phyloP scores from a whole-genome alignment of 768 basidiomycete genomes.

The Tulasnella sp. region DNA sequence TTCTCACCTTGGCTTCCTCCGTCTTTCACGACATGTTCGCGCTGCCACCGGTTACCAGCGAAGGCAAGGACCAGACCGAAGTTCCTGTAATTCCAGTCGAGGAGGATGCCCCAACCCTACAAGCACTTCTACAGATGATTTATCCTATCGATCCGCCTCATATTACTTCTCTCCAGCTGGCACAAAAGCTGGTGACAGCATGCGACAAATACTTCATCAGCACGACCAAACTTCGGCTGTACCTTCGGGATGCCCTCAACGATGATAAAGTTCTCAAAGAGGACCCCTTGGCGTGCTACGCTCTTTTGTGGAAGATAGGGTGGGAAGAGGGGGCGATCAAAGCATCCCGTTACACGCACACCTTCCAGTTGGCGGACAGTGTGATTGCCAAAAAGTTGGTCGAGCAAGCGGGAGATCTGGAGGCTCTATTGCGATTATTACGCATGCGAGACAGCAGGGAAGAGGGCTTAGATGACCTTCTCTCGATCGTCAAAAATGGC shows the following conservation, averaged over 20 bases:
- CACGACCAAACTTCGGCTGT: neutral
- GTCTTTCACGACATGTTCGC: conserved; percentile 33
- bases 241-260: neutral
- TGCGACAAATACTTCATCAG: conserved; percentile 8
- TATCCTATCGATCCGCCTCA: neutral
- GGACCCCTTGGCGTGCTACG: neutral
- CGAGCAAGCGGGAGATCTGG: neutral
- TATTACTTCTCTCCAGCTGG: neutral
- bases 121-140: neutral
- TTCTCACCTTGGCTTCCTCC: conserved; percentile 27
- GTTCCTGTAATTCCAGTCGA: neutral
- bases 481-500: neutral
- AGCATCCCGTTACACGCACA: conserved; percentile 16
- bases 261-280: neutral
- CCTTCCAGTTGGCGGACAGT: neutral
- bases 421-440: neutral
- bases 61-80: neutral
- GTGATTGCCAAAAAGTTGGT: neutral
- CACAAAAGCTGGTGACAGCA: neutral
- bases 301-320: neutral
- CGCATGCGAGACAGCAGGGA: neutral
- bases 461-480: neutral
- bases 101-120: neutral
- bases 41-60: neutral
- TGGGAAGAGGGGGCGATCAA: neutral